Base-by-base conservation (phyloP, 1,139 yeast species). In the Pichia sp. region DNA sequence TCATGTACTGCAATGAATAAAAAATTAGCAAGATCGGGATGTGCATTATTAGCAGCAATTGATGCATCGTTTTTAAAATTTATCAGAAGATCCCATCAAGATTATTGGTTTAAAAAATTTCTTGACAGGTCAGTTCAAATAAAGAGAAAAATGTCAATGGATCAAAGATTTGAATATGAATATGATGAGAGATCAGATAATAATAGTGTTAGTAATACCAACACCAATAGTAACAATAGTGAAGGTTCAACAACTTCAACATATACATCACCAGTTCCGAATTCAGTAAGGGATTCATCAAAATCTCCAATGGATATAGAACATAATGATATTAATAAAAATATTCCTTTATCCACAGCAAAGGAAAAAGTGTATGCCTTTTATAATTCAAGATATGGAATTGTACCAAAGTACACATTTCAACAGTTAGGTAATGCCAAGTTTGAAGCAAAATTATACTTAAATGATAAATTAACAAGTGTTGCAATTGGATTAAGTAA, bases 21-120 rank as follows among this genome's bases (percentile, higher is more conserved):
- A 46, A 57, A 57, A 46, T 33, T 48, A 16, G 57, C 59, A 8
- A 55, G 50, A 49, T 48, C 54, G 10, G 53, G 53, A 10, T 52
- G 52, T 41, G 58, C 58, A 8, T 48, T 56, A 28, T 13, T 42
- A 19, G 58, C 56, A 9, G 54, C 56, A 16, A 49, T 48, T 25
- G 49, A 55, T 25, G 10, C 16, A 13, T 18, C 34, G 3, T 34
- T 53, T 25, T 27, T 33, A n/a, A 34, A 42, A 39, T 44, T 36
- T 42, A 28, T 53, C 11, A 54, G 45, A 36, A 36, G 54, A 6
- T 30, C 47, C 25, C 46, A 46, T 9, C 33, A 41, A 13, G 39
- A 50, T 19, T 39, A 36, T 34, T 55, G 58, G 56, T 36, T 14
- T 7, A 44, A 48, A 27, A 53, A 48, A 36, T 53, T 53, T 33